A percentile compares a stretch with the other conserved stretches of the same genome.
These are phyloP conservation scores for Xanthoparmelia taractica DNA, from an alignment of 495 filamentous ascomycete species.

Conservation along the genomic window DNA sequence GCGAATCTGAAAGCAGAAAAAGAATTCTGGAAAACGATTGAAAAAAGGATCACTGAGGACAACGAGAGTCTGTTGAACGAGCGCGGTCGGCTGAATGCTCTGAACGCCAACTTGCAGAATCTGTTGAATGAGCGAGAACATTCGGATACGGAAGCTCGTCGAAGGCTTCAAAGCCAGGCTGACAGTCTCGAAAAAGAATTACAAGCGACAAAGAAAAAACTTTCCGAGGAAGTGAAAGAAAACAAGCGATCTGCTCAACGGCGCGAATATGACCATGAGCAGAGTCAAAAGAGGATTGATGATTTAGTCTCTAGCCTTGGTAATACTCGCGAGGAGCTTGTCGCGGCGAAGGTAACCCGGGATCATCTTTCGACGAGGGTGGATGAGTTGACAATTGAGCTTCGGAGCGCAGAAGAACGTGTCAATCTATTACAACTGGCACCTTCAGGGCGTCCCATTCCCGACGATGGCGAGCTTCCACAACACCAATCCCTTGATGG, in stretches of 20 bases:
- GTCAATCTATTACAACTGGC: constrained; percentile 67
- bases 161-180: constrained; percentile 65
- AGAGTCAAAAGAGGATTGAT: constrained; percentile 80
- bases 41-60: constrained; percentile 77
- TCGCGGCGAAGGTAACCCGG: constrained; percentile 71
- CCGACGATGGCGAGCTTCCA: constrained; percentile 32
- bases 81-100: constrained; percentile 64
- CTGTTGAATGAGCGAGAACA: constrained; percentile 86
- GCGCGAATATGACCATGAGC: constrained; percentile 80
- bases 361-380: constrained; percentile 83
- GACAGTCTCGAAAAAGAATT: constrained; percentile 75
- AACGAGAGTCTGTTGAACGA: constrained; percentile 80
- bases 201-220: constrained; percentile 67
- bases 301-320: constrained; percentile 74
- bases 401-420: constrained; percentile 81
- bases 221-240: constrained; percentile 77
- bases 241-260: constrained; percentile 67
- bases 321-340: constrained; percentile 71
- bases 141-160: constrained; percentile 68
- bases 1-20: constrained; percentile 92
- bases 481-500: constrained; percentile 33
- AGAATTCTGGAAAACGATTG: constrained; percentile 82
- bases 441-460: constrained; percentile 49
- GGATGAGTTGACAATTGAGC: constrained; percentile 78
- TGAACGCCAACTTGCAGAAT: constrained; percentile 73